phyloP scores from a whole-genome alignment of 2,329 filamentous ascomycete genomes.

The Neonectria punicea region DNA sequence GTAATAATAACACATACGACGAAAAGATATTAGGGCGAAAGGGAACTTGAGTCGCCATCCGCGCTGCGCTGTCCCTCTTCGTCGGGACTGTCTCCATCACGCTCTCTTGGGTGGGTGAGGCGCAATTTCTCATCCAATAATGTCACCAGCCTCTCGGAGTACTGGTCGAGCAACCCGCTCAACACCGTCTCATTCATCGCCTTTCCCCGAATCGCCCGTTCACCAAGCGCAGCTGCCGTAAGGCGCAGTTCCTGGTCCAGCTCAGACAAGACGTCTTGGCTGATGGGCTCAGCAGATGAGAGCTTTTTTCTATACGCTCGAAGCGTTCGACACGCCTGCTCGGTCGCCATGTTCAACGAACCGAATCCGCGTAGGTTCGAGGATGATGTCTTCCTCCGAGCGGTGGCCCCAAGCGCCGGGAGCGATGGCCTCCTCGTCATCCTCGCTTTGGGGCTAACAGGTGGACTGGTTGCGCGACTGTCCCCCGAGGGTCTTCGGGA shows the following conservation, averaged over 20 bases:
- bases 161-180: conserved; percentile 76
- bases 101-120: conserved; percentile 52
- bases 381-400: conserved; percentile 61
- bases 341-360: conserved; percentile 70
- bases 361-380: conserved; percentile 62
- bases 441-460: conserved; percentile 60
- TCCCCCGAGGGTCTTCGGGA: conserved; percentile 59
- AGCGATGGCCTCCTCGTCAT: conserved; percentile 64
- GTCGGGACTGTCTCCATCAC: conserved; percentile 43
- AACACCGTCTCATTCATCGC: conserved; percentile 68
- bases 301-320: conserved; percentile 73
- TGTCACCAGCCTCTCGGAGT: conserved; percentile 76
- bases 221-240: conserved; percentile 69
- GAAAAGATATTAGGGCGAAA: conserved; percentile 44
- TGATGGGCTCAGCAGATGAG: conserved; percentile 64
- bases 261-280: conserved; percentile 68
- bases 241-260: conserved; percentile 73
- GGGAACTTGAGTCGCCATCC: conserved; percentile 49
- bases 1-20: conserved; percentile 36
- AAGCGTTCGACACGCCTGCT: conserved; percentile 71
- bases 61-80: conserved; percentile 48
- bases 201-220: conserved; percentile 64
- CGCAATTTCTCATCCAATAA: conserved; percentile 78
- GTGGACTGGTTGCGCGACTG: conserved; percentile 59
- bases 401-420: conserved; percentile 57